Conservation (phyloP, 2,329 filamentous ascomycete genomes). For the Colletotrichum magnum region DNA sequence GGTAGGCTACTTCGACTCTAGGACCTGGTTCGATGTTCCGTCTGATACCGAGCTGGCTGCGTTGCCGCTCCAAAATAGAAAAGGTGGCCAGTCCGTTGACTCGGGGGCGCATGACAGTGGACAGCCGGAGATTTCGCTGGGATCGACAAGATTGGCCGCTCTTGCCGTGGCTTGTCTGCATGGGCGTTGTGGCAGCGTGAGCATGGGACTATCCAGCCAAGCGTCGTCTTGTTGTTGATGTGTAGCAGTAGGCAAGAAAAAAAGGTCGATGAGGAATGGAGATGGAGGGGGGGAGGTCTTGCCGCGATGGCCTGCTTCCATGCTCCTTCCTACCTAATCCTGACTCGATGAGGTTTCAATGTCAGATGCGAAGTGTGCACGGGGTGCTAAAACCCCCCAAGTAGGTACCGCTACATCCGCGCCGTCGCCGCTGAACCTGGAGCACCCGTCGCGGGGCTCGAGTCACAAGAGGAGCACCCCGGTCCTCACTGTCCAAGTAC, state of each 20-base stretch:
- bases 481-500: no score
- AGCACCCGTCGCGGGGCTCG: conserved; percentile 18
- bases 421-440: conserved; percentile 18
- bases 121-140: conserved; percentile 20
- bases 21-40: conserved; percentile 21
- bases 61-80: conserved; percentile 24
- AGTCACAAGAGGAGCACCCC: no score
- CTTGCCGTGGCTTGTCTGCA: conserved; percentile 22
- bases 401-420: conserved; percentile 34
- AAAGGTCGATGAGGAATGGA: no score
- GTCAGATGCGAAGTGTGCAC: conserved; percentile 21
- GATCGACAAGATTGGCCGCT: conserved; percentile 26
- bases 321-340: conserved; percentile 1
- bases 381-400: conserved; percentile 12
- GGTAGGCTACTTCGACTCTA: neutral
- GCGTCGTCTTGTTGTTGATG: neutral
- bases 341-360: conserved; percentile 38
- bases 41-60: conserved; percentile 22
- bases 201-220: conserved; percentile 16
- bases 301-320: neutral
- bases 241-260: neutral
- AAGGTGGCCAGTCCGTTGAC: conserved; percentile 24
- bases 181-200: conserved; percentile 12
- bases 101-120: conserved; percentile 35
- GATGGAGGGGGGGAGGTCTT: neutral